phyloP scores from a whole-genome alignment of 1,284 basidiomycete genomes.

The Porodaedalea pini region DNA sequence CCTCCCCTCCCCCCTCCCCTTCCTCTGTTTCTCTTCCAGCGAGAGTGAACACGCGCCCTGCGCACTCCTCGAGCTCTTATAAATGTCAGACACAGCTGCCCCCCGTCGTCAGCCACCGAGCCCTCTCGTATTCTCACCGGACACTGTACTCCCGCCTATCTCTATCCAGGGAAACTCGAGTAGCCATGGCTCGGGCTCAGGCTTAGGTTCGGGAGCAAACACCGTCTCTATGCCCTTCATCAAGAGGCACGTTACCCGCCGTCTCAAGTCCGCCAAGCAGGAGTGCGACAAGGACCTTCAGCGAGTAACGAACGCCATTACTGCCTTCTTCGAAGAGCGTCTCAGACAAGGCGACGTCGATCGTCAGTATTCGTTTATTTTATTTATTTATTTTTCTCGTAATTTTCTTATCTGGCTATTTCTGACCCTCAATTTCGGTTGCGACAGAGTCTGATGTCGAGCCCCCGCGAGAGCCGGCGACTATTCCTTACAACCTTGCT shows the following conservation, averaged over 20 bases:
- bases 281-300: slow-evolving; percentile 94
- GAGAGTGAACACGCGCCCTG: too few species aligned
- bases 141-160: slow-evolving; percentile 53
- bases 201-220: slow-evolving; percentile 51
- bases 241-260: slow-evolving; percentile 87
- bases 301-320: slow-evolving; percentile 90
- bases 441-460: slow-evolving; percentile 23
- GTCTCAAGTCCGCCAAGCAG: slow-evolving; percentile 90
- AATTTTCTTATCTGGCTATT: slow-evolving; percentile 43
- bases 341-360: slow-evolving; percentile 67
- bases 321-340: slow-evolving; percentile 88
- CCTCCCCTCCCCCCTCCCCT: slow-evolving; percentile 15
- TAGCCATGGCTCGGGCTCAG: slow-evolving; percentile 38
- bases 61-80: slow-evolving; percentile 18
- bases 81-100: slow-evolving; percentile 59
- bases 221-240: slow-evolving; percentile 90
- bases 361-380: slow-evolving; percentile 22
- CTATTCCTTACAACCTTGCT: slow-evolving; percentile 52
- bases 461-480: slow-evolving; percentile 36
- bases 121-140: slow-evolving; percentile 72
- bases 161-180: slow-evolving; percentile 40
- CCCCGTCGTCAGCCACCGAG: slow-evolving; percentile 68
- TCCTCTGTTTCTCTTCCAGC: slow-evolving; percentile 23
- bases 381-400: slow-evolving; percentile 22
- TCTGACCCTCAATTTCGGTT: slow-evolving; percentile 4